Evolutionary conservation across 208 protist species (phyloP).

Genomic region (Acanthamoeba sp.): DNA sequence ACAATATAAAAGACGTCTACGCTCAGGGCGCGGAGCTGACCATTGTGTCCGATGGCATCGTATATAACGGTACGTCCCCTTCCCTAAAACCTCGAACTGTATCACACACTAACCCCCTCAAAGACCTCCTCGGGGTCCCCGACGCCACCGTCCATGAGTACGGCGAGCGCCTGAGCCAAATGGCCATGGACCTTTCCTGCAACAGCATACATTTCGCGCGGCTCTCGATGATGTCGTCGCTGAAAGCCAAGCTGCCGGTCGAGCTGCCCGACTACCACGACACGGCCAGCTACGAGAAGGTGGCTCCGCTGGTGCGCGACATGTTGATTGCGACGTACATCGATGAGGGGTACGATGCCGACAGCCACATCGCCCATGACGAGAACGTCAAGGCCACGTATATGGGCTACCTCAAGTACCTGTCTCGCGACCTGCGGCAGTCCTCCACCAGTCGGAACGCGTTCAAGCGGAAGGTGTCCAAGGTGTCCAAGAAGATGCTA

Average conservation of each 20-base stretch:
- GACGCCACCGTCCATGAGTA: slow-evolving; percentile 4
- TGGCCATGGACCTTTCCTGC: slow-evolving; percentile 4
- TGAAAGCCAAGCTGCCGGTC: not conserved
- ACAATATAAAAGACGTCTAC: slow-evolving; percentile 18
- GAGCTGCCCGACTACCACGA: not conserved
- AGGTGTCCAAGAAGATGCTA: not conserved
- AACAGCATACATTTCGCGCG: slow-evolving; percentile 2
- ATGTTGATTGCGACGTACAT: not conserved
- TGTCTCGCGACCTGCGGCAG: not conserved
- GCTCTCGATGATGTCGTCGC: not conserved
- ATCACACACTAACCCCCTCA: not conserved
- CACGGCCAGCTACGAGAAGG: not conserved
- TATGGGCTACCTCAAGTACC: slow-evolving; percentile 8
- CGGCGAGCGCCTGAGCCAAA: not conserved
- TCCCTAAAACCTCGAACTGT: not conserved
- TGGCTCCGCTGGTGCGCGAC: not conserved
- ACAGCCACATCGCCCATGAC: not conserved
- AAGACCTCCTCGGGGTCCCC: not conserved
- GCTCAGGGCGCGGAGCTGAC: not conserved
- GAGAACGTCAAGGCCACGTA: not conserved
- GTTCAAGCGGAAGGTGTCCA: not conserved
- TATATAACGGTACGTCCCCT: slow-evolving; percentile 10
- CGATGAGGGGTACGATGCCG: not conserved
- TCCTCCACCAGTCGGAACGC: not conserved
- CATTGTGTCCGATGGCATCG: slow-evolving; percentile 27